Evolutionary conservation across 495 filamentous ascomycete species (phyloP).

Genomic region (Penicillium manginii): DNA sequence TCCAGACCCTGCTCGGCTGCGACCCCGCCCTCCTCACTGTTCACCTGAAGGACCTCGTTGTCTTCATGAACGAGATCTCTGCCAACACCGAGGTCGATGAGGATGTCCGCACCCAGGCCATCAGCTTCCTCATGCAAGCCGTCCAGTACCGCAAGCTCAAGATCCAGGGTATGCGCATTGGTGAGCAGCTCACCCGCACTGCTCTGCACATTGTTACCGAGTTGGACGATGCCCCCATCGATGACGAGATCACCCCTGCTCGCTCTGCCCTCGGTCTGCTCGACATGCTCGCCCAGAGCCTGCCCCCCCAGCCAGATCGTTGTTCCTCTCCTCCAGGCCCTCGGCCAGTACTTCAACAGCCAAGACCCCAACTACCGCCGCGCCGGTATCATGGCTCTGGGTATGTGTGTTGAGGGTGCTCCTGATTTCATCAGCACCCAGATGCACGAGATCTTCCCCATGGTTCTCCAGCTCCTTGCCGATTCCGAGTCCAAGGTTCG

Average conservation of each 20-base stretch:
- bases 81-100: slow-evolving; percentile 74
- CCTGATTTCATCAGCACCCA: slow-evolving; percentile 95
- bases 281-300: slow-evolving; percentile 81
- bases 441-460: slow-evolving; percentile 81
- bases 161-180: slow-evolving; percentile 83
- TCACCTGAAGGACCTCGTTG: slow-evolving; percentile 87
- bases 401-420: slow-evolving; percentile 94
- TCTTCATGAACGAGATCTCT: slow-evolving; percentile 91
- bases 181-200: slow-evolving; percentile 83
- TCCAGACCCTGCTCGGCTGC: slow-evolving; percentile 92
- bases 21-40: slow-evolving; percentile 80
- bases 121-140: slow-evolving; percentile 91
- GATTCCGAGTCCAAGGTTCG: slow-evolving; percentile 82
- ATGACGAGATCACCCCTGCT: slow-evolving; percentile 89
- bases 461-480: slow-evolving; percentile 80
- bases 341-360: slow-evolving; percentile 77
- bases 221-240: slow-evolving; percentile 70
- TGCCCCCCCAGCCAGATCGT: slow-evolving; percentile 93
- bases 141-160: slow-evolving; percentile 93
- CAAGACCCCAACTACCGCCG: slow-evolving; percentile 76
- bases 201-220: slow-evolving; percentile 86
- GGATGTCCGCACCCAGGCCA: slow-evolving; percentile 84
- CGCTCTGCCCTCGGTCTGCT: slow-evolving; percentile 85
- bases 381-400: slow-evolving; percentile 88
- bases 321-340: slow-evolving; percentile 83